These are phyloP conservation scores for Lactarius indigo DNA, from an alignment of 768 basidiomycete genomes.

Conservation along the genomic window DNA sequence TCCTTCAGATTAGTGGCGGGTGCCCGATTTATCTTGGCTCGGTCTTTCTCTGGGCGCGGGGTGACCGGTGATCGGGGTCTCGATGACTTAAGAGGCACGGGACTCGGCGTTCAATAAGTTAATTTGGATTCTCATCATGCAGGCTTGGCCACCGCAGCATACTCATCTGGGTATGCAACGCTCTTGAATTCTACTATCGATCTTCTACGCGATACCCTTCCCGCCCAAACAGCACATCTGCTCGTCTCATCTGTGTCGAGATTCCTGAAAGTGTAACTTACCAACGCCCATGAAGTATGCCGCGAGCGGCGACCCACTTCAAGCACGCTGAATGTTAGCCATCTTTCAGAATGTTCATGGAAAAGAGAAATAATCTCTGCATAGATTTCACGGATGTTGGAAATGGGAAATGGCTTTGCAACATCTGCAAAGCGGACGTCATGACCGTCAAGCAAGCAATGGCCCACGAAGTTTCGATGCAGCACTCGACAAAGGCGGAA, in stretches of 20 bases:
- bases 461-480: conserved; percentile 32
- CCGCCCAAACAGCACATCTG: not conserved
- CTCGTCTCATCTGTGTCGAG: not conserved
- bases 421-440: conserved; percentile 32
- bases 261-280: not conserved
- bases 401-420: conserved; percentile 34
- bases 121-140: conserved; percentile 13
- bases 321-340: conserved; percentile 8
- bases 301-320: conserved; percentile 15
- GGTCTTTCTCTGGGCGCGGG: not conserved
- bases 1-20: conserved; percentile 77
- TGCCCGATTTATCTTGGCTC: not conserved
- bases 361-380: not conserved
- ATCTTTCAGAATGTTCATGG: not conserved
- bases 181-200: conserved; percentile 21
- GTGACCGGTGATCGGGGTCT: conserved; percentile 7
- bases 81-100: conserved; percentile 20
- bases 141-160: conserved; percentile 7
- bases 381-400: conserved; percentile 30
- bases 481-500: conserved; percentile 25
- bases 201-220: conserved; percentile 11
- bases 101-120: not conserved
- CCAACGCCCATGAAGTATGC: conserved; percentile 20
- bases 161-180: conserved; percentile 19
- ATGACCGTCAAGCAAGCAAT: conserved; percentile 32